Evolutionary conservation across 2,329 filamentous ascomycete species (phyloP).

Genomic region (Akanthomyces lecanii): DNA sequence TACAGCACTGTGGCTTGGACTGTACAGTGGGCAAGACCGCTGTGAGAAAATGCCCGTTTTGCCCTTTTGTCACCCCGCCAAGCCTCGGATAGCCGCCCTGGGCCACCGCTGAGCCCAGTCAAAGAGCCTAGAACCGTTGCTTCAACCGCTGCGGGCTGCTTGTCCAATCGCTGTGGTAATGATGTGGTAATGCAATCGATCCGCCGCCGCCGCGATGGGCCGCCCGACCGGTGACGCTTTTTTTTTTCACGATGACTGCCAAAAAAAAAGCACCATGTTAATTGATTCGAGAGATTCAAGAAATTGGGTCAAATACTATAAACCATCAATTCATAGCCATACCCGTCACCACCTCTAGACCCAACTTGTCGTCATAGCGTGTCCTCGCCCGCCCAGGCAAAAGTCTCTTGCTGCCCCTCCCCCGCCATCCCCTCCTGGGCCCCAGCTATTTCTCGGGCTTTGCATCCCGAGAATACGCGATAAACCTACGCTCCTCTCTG

Average conservation of each 20-base stretch:
- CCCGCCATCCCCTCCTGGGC: slow-evolving; percentile 12
- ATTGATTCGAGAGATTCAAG: background rate
- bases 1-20: too few species aligned
- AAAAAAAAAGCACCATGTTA: background rate
- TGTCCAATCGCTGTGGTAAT: slow-evolving; percentile 13
- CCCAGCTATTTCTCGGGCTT: slow-evolving; percentile 17
- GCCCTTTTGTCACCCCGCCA: background rate
- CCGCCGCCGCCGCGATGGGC: background rate
- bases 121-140: background rate
- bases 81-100: slow-evolving; percentile 14
- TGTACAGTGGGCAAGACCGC: background rate
- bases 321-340: background rate
- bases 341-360: too few species aligned
- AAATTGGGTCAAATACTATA: background rate
- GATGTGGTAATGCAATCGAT: slow-evolving; percentile 14
- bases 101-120: background rate
- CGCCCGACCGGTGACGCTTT: background rate
- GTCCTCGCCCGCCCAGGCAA: background rate
- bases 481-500: background rate
- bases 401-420: slow-evolving; percentile 14
- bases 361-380: background rate
- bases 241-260: background rate
- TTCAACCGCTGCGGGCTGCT: slow-evolving; percentile 2
- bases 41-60: background rate
- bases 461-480: slow-evolving; percentile 17